Base-by-base conservation (phyloP, 1,284 basidiomycete species). In the Moesziomyces parantarcticus region DNA sequence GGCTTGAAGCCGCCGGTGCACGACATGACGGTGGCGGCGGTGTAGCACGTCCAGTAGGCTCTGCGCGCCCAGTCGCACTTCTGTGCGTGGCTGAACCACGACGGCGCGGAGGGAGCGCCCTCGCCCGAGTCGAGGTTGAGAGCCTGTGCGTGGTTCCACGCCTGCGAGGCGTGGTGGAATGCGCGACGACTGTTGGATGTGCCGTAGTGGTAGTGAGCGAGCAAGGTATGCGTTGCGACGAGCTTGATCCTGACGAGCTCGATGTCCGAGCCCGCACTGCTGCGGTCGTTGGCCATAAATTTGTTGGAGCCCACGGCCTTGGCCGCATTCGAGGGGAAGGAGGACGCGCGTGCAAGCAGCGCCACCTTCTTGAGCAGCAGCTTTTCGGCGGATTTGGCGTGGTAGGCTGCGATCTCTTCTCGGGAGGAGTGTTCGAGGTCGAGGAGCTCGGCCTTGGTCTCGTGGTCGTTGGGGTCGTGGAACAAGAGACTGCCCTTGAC, bases 51-150 rank as follows among this genome's bases (percentile, higher is more conserved):
- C 74, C 77, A 78, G 63, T 75, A 78, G 7, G 68, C 71, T 22
- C 78, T 45, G 46, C 74, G 68, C n/a, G 74, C 71, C 78, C 78
- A 80, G 29, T 80, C 78, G 52, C 68, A 61, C 54, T 75, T 76
- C 42, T 78, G 69, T 23, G 65, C 69, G 36, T 63, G 58, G 40
- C 68, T 75, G 70, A 80, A 78, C 62, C 69, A 67, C 18, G 75
- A 61, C 0, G 54, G 60, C 3, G 60, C 48, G 3, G 61, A 56
- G 18, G 63, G 39, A 18, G 48, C 57, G 29, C 32, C 44, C 41
- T 59, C 56, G 50, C 57, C 49, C 14, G 59, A 44, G 36, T 75
- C 71, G 13, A 79, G 48, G 42, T 72, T 68, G 44, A 77, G 54
- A 0, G 68, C 65, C 48, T 77, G 75, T 0, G 72, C 62, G n/a